phyloP scores from a whole-genome alignment of 176 grass and related monocot species.

The Metroxylon sagu region DNA sequence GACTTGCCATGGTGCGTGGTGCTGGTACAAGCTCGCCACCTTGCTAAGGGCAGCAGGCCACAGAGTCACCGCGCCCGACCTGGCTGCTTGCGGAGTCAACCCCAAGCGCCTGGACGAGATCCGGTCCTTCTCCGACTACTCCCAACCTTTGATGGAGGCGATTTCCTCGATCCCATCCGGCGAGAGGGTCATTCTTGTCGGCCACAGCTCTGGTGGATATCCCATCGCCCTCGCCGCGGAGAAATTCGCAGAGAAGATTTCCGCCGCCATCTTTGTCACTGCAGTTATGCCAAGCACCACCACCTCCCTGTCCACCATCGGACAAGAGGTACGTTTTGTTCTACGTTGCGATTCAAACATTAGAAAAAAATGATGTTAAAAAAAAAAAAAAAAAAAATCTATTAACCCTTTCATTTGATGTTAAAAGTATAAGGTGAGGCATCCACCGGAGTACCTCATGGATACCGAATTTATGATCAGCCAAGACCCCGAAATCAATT shows the following conservation, averaged over 20 bases:
- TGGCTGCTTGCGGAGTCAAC: constrained; percentile 18
- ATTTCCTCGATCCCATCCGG: constrained; percentile 1
- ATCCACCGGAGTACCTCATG: not conserved
- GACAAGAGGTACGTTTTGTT: constrained; percentile 15
- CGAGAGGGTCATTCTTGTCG: constrained; percentile 27
- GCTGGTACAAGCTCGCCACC: constrained; percentile 25
- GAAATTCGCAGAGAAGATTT: constrained; percentile 23
- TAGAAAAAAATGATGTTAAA: not conserved
- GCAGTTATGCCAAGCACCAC: constrained; percentile 20
- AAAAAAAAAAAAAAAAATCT: not conserved
- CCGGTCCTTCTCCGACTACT: constrained; percentile 15
- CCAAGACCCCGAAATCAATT: not conserved
- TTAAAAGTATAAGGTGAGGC: not conserved
- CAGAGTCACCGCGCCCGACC: constrained; percentile 17
- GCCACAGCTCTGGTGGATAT: constrained; percentile 23
- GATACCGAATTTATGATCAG: not conserved
- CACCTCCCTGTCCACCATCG: constrained; percentile 4
- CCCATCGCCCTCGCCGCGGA: constrained; percentile 22
- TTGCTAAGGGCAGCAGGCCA: constrained; percentile 23
- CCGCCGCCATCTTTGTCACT: constrained; percentile 10
- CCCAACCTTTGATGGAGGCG: constrained; percentile 22
- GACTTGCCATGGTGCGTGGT: constrained; percentile 20
- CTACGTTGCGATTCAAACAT: not conserved
- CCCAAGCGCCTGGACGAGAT: constrained; percentile 22
- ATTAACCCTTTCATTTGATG: not conserved